phyloP scores from a whole-genome alignment of 208 protist species.

The Leishmania arabica region DNA sequence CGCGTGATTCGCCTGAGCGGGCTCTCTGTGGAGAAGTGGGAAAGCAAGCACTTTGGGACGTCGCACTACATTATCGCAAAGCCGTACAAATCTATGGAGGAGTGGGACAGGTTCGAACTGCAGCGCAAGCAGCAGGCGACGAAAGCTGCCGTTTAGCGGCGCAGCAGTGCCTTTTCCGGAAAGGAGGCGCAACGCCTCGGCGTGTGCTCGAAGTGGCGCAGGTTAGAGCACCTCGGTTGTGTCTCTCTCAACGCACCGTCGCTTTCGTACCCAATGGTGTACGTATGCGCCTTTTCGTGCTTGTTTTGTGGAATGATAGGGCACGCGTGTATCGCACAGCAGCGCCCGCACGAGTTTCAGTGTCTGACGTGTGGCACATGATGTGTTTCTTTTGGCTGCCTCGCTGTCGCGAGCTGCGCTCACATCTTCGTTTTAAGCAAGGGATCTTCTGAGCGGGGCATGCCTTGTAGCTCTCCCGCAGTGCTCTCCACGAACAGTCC shows the following conservation, averaged over 20 bases:
- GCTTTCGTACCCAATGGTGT: neutral
- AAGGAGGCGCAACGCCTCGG: neutral
- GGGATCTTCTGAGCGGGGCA: neutral
- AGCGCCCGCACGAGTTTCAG: neutral
- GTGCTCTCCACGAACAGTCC: neutral
- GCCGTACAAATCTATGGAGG: constrained; percentile 81
- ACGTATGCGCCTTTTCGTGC: neutral
- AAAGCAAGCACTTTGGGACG: constrained; percentile 87
- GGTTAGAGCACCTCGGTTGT: neutral
- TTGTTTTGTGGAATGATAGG: constrained; percentile 1
- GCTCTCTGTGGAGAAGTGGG: constrained; percentile 61
- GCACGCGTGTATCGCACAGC: neutral
- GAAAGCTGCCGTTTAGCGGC: constrained; percentile 8
- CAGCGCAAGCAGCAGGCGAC: constrained; percentile 14
- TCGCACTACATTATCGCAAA: constrained; percentile 85
- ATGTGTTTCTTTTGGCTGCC: neutral
- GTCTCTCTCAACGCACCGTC: neutral
- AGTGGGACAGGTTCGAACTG: constrained; percentile 51
- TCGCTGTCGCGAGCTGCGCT: neutral
- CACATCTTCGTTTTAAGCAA: neutral
- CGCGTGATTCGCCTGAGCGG: constrained; percentile 71
- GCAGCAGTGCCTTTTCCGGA: neutral
- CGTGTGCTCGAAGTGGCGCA: neutral
- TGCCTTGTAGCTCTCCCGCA: neutral
- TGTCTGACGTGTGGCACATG: neutral